Conservation (phyloP, 352 stramenopile genomes). For the Poterioochromonas sp. region DNA sequence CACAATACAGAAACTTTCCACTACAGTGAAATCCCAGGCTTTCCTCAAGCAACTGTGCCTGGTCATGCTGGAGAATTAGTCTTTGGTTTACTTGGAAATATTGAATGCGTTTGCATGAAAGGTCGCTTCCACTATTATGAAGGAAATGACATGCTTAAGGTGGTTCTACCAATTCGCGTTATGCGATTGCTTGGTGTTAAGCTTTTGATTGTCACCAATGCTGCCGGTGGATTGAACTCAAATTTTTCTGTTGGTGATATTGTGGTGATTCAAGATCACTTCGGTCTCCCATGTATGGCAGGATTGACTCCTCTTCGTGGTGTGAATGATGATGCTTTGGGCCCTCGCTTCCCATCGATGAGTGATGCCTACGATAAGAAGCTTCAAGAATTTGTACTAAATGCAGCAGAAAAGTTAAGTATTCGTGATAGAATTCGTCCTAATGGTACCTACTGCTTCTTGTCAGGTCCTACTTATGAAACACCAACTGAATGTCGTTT, state of each 20-base stretch:
- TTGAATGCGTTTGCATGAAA: constrained; percentile 79
- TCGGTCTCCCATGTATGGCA: constrained; percentile 65
- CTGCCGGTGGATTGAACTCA: constrained; percentile 82
- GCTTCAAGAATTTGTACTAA: constrained; percentile 65
- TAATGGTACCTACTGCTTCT: constrained; percentile 86
- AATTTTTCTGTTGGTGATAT: constrained; percentile 90
- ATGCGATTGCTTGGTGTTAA: constrained; percentile 89
- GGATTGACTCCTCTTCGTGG: constrained; percentile 84
- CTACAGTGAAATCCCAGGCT: constrained; percentile 83
- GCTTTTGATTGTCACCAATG: constrained; percentile 90
- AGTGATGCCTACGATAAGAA: constrained; percentile 82
- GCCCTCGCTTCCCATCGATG: constrained; percentile 84
- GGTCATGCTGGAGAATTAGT: constrained; percentile 88
- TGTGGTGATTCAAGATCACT: constrained; percentile 89
- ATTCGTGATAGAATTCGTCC: constrained; percentile 66
- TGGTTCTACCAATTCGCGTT: constrained; percentile 81
- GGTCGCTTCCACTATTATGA: constrained; percentile 94
- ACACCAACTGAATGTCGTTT: constrained; percentile 83
- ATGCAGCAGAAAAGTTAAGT: constrained; percentile 63
- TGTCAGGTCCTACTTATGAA: constrained; percentile 91
- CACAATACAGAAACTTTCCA: constrained; percentile 72
- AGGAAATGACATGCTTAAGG: constrained; percentile 85
- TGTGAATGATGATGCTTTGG: constrained; percentile 87
- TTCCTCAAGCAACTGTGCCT: constrained; percentile 79
- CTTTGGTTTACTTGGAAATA: constrained; percentile 73